A percentile compares a stretch with the other conserved stretches of the same genome.
Conservation (phyloP, 2,329 filamentous ascomycete species). For the Aulographum hederae region DNA sequence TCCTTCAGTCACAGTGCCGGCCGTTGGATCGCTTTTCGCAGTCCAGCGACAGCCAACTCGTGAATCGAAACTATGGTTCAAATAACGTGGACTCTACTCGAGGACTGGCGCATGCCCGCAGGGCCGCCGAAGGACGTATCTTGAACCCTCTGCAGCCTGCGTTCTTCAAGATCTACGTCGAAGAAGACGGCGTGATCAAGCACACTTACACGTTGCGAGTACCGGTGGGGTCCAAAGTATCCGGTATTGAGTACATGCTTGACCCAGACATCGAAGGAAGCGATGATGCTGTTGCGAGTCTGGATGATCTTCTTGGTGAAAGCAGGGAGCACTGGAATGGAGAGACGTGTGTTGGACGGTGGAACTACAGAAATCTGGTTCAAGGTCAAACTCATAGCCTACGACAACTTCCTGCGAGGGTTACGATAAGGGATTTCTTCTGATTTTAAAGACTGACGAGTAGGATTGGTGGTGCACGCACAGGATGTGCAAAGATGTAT, state of each 20-base stretch:
- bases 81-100: conserved; percentile 7
- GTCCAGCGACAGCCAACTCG: conserved; percentile 10
- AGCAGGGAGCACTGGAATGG: neutral
- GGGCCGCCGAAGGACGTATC: conserved; percentile 47
- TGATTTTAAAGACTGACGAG: no score
- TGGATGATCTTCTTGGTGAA: conserved; percentile 31
- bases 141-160: conserved; percentile 36
- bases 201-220: conserved; percentile 38
- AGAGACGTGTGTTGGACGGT: neutral
- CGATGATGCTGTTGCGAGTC: conserved; percentile 34
- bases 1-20: conserved; percentile 50
- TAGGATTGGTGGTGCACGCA: no score
- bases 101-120: conserved; percentile 27
- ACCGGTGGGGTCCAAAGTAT: conserved; percentile 42
- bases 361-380: neutral
- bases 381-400: neutral
- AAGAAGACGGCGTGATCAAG: conserved; percentile 26
- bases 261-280: conserved; percentile 35
- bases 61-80: conserved; percentile 1
- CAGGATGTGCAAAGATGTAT: no score
- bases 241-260: conserved; percentile 41
- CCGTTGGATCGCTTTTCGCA: conserved; percentile 38
- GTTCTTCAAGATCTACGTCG: conserved; percentile 40
- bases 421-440: no score
- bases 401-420: neutral